phyloP scores from a whole-genome alignment of 169 alveolate species.

The Babesia microti region DNA sequence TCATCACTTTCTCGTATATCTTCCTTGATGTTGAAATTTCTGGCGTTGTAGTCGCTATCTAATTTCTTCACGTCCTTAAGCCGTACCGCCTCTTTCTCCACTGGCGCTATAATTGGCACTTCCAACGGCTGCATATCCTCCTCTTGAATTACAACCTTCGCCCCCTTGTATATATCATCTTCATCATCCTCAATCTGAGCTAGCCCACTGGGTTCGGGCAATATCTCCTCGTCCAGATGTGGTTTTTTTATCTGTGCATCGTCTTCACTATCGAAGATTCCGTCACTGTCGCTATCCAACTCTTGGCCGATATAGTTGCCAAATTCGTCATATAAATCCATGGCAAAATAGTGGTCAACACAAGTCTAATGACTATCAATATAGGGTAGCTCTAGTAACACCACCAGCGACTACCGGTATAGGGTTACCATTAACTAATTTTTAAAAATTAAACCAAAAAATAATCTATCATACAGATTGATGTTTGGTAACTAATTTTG shows the following conservation, averaged over 20 bases:
- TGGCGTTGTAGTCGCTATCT: conserved; percentile 58
- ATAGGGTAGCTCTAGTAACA: too few species aligned
- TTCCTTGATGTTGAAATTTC: conserved; percentile 55
- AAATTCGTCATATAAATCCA: conserved; percentile 94
- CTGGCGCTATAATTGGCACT: conserved; percentile 92
- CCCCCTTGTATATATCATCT: conserved; percentile 61
- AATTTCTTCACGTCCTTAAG: conserved; percentile 46
- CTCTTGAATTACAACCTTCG: conserved; percentile 78
- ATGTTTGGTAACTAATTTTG: too few species aligned
- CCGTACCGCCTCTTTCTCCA: conserved; percentile 64
- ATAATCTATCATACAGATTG: too few species aligned
- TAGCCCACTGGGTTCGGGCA: conserved; percentile 6
- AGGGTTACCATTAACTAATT: too few species aligned
- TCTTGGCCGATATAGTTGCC: conserved; percentile 97
- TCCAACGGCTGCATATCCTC: conserved; percentile 98
- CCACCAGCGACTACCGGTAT: too few species aligned
- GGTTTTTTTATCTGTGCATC: conserved; percentile 14
- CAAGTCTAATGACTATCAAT: too few species aligned
- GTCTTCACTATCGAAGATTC: conserved; percentile 22
- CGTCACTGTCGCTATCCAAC: conserved; percentile 63
- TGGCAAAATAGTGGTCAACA: too few species aligned
- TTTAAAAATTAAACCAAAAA: too few species aligned
- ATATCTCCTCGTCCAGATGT: conserved; percentile 1
- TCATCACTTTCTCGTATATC: conserved; percentile 78
- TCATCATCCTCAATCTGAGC: conserved; percentile 25